These are phyloP conservation scores for Spathaspora sp. DNA, from an alignment of 805 yeast species.

Conservation along the genomic window DNA sequence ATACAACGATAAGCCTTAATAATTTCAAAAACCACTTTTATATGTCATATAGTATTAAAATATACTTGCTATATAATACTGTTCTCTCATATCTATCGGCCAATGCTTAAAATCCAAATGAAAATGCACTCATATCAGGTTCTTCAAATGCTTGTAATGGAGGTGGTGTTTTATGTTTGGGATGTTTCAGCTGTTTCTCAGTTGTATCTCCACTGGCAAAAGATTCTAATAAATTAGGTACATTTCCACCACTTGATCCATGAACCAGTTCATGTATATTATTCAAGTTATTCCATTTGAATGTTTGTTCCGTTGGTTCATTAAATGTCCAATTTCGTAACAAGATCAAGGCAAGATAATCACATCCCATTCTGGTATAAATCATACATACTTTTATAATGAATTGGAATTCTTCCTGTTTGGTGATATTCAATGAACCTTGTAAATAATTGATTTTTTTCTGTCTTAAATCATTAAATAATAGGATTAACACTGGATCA, in stretches of 20 bases:
- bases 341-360: constrained; percentile 62
- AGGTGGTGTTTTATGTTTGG: constrained; percentile 25
- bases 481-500: constrained; percentile 75
- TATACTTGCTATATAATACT: too few species aligned
- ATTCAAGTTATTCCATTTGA: neutral
- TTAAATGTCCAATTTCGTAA: constrained; percentile 66
- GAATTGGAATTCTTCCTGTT: constrained; percentile 54
- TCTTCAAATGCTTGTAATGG: constrained; percentile 59
- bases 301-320: constrained; percentile 7
- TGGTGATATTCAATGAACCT: constrained; percentile 45
- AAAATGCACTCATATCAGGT: constrained; percentile 75
- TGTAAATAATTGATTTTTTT: constrained; percentile 46
- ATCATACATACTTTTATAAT: constrained; percentile 61
- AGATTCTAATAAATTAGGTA: constrained; percentile 1
- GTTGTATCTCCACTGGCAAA: neutral
- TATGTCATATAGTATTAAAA: too few species aligned
- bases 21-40: too few species aligned
- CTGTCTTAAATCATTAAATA: constrained; percentile 61
- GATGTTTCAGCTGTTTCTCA: neutral
- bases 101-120: constrained; percentile 32
- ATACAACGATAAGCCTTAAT: too few species aligned
- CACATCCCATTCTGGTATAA: constrained; percentile 89
- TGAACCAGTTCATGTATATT: neutral
- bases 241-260: neutral
- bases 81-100: too few species aligned